Conservation (phyloP, 768 basidiomycete genomes). For the Mycena rosella region DNA sequence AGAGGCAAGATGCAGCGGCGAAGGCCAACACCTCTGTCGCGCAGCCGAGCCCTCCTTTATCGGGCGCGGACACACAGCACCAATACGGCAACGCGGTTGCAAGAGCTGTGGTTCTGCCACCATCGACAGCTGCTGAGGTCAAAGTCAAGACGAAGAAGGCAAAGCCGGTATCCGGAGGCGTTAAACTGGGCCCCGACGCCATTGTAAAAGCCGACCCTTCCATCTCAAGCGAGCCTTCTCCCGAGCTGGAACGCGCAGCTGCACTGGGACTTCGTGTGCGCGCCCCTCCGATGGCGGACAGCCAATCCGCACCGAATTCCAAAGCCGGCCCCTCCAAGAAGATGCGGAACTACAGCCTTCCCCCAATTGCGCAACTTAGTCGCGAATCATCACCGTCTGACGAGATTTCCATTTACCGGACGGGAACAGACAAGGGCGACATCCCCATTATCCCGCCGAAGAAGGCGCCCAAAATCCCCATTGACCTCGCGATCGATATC, state of each 20-base stretch:
- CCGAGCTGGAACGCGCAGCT: slow-evolving; percentile 29
- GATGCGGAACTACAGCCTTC: slow-evolving; percentile 20
- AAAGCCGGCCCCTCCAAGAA: slow-evolving; percentile 21
- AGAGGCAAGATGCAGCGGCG: slow-evolving; percentile 42
- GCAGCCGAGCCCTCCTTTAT: slow-evolving; percentile 13
- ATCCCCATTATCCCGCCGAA: slow-evolving; percentile 38
- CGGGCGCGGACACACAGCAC: slow-evolving; percentile 6
- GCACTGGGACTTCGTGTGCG: slow-evolving; percentile 31
- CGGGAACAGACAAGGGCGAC: slow-evolving; percentile 45
- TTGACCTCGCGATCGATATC: slow-evolving; percentile 41
- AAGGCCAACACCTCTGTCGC: slow-evolving; percentile 23
- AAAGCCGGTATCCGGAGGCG: slow-evolving; percentile 34
- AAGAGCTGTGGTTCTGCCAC: slow-evolving; percentile 13
- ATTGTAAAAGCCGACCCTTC: slow-evolving; percentile 6
- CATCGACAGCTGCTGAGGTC: slow-evolving; percentile 15
- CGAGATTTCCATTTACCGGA: slow-evolving; percentile 40
- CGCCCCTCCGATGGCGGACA: not conserved
- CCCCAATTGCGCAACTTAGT: slow-evolving; percentile 1
- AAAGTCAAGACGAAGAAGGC: slow-evolving; percentile 30
- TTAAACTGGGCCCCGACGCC: slow-evolving; percentile 27
- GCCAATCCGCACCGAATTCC: slow-evolving; percentile 10
- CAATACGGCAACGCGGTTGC: slow-evolving; percentile 20
- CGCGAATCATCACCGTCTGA: slow-evolving; percentile 9
- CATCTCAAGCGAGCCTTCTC: slow-evolving; percentile 10
- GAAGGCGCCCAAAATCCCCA: slow-evolving; percentile 29